A percentile compares a stretch with the other conserved stretches of the same genome.
These are phyloP conservation scores for Isoetes taiwanensis DNA, from an alignment of 75 land plant genomes.

Conservation along the genomic window DNA sequence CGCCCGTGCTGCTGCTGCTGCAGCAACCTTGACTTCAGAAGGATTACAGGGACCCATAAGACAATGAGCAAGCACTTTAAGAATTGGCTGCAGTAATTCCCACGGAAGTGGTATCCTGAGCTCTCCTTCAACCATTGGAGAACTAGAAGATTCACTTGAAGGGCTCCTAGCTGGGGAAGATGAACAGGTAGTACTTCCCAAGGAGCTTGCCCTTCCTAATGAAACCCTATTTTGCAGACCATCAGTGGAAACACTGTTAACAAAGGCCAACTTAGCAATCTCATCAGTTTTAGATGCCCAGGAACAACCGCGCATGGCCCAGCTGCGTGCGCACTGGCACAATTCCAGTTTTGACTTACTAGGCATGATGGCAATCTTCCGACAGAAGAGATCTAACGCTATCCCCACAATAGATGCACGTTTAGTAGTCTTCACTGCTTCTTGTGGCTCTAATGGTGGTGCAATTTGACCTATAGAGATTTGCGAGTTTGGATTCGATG, in stretches of 20 bases:
- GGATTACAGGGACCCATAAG: slow-evolving; percentile 54
- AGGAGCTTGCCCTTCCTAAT: no score
- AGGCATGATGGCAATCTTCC: slow-evolving; percentile 71
- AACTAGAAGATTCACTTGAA: no score
- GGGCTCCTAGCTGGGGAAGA: no score
- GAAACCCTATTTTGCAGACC: no score
- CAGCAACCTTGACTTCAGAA: slow-evolving; percentile 53
- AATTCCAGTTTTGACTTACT: slow-evolving; percentile 64
- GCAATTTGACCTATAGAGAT: slow-evolving; percentile 35
- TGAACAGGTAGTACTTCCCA: no score
- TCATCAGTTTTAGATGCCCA: slow-evolving; percentile 15
- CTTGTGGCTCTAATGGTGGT: slow-evolving; percentile 76
- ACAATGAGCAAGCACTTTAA: slow-evolving; percentile 88
- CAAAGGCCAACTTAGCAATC: slow-evolving; percentile 17
- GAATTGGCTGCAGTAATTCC: slow-evolving; percentile 78
- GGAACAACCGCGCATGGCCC: slow-evolving; percentile 24
- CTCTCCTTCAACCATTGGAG: slow-evolving; percentile 19
- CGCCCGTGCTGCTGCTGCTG: slow-evolving; percentile 40
- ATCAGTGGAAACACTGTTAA: no score
- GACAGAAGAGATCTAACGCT: slow-evolving; percentile 56
- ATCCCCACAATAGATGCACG: slow-evolving; percentile 71
- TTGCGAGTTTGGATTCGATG: not conserved
- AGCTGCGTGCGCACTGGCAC: slow-evolving; percentile 41
- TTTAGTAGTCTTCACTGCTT: slow-evolving; percentile 81
- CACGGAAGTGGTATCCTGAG: slow-evolving; percentile 57